phyloP scores from a whole-genome alignment of 768 basidiomycete genomes.

The Candolleomyces aberdarensis region DNA sequence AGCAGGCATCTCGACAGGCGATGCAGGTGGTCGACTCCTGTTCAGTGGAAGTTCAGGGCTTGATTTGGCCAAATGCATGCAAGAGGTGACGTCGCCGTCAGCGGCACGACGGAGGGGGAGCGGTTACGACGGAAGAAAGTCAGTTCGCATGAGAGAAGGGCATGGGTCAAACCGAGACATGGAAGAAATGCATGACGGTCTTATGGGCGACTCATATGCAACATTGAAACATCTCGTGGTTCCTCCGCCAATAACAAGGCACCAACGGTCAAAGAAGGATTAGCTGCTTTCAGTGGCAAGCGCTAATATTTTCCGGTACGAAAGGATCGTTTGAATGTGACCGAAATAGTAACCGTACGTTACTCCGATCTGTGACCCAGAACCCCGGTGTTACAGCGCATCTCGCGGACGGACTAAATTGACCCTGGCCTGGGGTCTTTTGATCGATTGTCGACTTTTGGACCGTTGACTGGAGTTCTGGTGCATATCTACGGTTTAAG shows the following conservation, averaged over 20 bases:
- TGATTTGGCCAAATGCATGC: constrained; percentile 3
- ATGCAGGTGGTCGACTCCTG: constrained; percentile 20
- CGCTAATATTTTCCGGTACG: constrained; percentile 34
- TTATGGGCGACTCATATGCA: constrained; percentile 29
- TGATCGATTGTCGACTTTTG: constrained; percentile 18
- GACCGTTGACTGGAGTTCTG: neutral
- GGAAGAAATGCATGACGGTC: constrained; percentile 24
- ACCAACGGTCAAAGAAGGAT: constrained; percentile 34
- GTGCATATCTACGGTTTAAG: constrained; percentile 9
- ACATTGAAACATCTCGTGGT: constrained; percentile 24
- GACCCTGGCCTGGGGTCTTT: constrained; percentile 17
- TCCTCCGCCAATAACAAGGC: constrained; percentile 31
- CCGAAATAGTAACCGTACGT: constrained; percentile 30
- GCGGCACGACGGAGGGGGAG: constrained; percentile 20
- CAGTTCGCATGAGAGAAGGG: constrained; percentile 16
- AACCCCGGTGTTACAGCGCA: constrained; percentile 32
- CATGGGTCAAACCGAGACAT: constrained; percentile 24
- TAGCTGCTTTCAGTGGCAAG: constrained; percentile 30
- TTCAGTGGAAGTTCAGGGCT: constrained; percentile 11
- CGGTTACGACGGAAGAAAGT: constrained; percentile 21
- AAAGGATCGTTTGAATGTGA: constrained; percentile 30
- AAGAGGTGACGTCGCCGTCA: constrained; percentile 12
- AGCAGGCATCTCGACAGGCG: constrained; percentile 18
- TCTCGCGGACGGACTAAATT: constrained; percentile 21
- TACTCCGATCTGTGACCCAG: constrained; percentile 19